These are phyloP conservation scores for Aspergillus haitiensis DNA, from an alignment of 495 filamentous ascomycete species.

Conservation along the genomic window DNA sequence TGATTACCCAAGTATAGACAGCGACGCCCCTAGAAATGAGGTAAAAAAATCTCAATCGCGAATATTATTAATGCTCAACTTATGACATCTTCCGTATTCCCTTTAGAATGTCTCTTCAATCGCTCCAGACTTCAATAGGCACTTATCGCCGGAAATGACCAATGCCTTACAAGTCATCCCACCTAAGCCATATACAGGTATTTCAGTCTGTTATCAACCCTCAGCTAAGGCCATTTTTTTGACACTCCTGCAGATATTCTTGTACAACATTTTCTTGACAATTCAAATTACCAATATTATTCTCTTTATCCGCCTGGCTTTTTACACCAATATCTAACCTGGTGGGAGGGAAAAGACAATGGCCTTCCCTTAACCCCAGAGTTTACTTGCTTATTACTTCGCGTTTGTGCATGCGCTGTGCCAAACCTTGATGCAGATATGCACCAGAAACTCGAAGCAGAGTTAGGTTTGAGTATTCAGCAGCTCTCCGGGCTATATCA, in stretches of 20 bases:
- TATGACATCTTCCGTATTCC: not conserved
- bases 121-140: not conserved
- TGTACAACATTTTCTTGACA: slow-evolving; percentile 49
- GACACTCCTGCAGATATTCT: slow-evolving; percentile 42
- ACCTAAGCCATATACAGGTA: slow-evolving; percentile 37
- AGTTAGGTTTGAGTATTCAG: slow-evolving; percentile 41
- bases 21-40: slow-evolving; percentile 13
- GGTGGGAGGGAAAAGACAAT: slow-evolving; percentile 8
- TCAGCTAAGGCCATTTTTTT: slow-evolving; percentile 1
- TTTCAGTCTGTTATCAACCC: not conserved
- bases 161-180: slow-evolving; percentile 28
- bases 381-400: slow-evolving; percentile 53
- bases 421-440: slow-evolving; percentile 43
- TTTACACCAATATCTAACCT: slow-evolving; percentile 41
- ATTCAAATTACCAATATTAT: slow-evolving; percentile 53
- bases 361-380: slow-evolving; percentile 33
- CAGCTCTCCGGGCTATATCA: slow-evolving; percentile 44
- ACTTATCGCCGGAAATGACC: slow-evolving; percentile 26
- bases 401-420: slow-evolving; percentile 52
- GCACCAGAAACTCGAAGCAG: slow-evolving; percentile 46
- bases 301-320: slow-evolving; percentile 50
- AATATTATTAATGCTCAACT: not conserved
- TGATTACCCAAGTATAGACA: slow-evolving; percentile 16
- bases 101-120: not conserved
- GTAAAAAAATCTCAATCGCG: slow-evolving; percentile 13